A percentile compares a stretch with the other conserved stretches of the same genome.
Conservation (phyloP, 371 early-diverging fungal genomes). For the Haplosporangium sp. region DNA sequence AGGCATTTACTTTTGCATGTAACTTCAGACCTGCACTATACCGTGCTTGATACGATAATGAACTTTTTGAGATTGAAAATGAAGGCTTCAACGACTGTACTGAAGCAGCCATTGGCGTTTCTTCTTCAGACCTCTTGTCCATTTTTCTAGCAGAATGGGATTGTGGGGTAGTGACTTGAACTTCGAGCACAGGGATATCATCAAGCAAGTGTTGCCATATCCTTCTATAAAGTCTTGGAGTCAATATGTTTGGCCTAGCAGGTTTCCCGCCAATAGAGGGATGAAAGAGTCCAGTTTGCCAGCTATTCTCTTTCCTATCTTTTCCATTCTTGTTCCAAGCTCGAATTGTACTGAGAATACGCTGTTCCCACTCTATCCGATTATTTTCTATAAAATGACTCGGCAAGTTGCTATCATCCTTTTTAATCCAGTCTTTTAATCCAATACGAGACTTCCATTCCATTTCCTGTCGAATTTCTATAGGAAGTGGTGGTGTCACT, state of each 20-base stretch:
- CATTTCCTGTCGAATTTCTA: constrained; percentile 33
- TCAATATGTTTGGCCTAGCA: constrained; percentile 25
- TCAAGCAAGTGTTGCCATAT: constrained; percentile 44
- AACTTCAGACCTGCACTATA: constrained; percentile 8
- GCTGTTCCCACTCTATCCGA: constrained; percentile 28
- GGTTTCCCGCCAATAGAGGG: constrained; percentile 51
- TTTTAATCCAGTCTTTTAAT: not conserved
- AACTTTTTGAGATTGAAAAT: constrained; percentile 26
- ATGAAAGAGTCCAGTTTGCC: constrained; percentile 20
- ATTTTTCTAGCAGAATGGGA: not conserved
- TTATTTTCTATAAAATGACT: not conserved
- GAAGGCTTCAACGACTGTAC: not conserved
- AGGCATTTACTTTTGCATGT: constrained; percentile 26
- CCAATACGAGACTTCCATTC: constrained; percentile 44
- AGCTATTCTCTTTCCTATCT: constrained; percentile 9
- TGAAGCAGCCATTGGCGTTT: not conserved
- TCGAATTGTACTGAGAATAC: constrained; percentile 21
- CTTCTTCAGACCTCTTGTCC: not conserved
- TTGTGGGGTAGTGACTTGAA: not conserved
- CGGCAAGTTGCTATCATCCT: not conserved
- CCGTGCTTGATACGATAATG: constrained; percentile 14
- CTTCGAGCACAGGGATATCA: constrained; percentile 31
- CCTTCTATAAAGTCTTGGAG: constrained; percentile 36
- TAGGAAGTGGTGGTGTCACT: constrained; percentile 27
- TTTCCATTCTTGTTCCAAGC: constrained; percentile 30